phyloP scores from a whole-genome alignment of 306 rosid genomes.

The Inga laurina region DNA sequence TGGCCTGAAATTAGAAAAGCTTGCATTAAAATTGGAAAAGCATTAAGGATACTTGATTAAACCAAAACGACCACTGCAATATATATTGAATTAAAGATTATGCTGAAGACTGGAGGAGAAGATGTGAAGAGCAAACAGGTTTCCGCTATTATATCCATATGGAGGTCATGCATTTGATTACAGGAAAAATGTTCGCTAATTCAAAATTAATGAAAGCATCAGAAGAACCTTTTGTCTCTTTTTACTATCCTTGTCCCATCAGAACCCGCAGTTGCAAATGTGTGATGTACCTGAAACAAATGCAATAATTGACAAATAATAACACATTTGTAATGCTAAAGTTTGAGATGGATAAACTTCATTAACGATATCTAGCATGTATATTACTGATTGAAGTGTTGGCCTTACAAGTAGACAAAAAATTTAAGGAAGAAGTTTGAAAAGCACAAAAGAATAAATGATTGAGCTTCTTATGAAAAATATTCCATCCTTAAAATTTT shows the following conservation, averaged over 20 bases:
- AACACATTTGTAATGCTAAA: neutral
- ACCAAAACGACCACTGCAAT: neutral
- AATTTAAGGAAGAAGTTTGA: neutral
- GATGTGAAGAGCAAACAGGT: neutral
- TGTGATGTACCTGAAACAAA: conserved; percentile 79
- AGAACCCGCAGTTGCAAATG: conserved; percentile 95
- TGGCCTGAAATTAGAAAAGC: conserved; percentile 55
- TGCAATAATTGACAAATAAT: neutral
- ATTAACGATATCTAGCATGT: neutral
- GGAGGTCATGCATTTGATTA: neutral
- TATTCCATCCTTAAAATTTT: neutral
- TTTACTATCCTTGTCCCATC: conserved; percentile 97
- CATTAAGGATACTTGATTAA: neutral
- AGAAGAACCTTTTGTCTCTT: conserved; percentile 81
- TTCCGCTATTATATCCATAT: neutral
- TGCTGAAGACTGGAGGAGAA: neutral
- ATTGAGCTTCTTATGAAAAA: neutral
- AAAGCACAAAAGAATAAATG: neutral
- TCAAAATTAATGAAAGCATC: neutral
- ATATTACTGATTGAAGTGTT: neutral
- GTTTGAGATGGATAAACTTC: neutral
- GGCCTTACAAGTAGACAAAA: neutral
- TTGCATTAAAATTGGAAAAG: neutral
- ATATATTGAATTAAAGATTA: neutral
- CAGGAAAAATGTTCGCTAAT: neutral